Evolutionary conservation across 2,329 filamentous ascomycete genomes (phyloP).

Genomic region (Stachybotrys chlorohalonatus): DNA sequence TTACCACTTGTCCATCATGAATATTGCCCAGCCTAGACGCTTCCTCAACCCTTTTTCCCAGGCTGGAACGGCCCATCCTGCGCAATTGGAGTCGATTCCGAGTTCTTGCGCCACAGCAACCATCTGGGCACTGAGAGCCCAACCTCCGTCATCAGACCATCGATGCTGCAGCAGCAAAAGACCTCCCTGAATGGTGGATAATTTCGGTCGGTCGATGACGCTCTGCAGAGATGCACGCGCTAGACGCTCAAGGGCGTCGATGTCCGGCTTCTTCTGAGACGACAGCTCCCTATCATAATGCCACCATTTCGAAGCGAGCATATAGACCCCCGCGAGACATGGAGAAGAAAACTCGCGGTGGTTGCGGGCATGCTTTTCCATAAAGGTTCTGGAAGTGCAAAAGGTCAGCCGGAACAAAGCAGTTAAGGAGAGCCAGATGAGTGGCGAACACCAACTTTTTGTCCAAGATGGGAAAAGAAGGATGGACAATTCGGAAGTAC

Average conservation of each 20-base stretch:
- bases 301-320: constrained; percentile 47
- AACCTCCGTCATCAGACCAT: not conserved
- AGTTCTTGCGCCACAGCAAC: constrained; percentile 42
- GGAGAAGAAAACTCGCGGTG: constrained; percentile 43
- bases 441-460: constrained; percentile 26
- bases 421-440: not conserved
- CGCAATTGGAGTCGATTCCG: constrained; percentile 46
- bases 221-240: constrained; percentile 14
- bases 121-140: constrained; percentile 33
- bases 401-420: not conserved
- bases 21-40: constrained; percentile 50
- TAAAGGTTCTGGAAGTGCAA: constrained; percentile 23
- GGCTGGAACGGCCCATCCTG: constrained; percentile 44
- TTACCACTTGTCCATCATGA: constrained; percentile 51
- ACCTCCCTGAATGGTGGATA: constrained; percentile 18
- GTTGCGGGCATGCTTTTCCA: constrained; percentile 40
- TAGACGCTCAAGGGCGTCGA: constrained; percentile 11
- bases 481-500: constrained; percentile 51
- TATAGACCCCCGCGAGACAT: constrained; percentile 45
- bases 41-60: constrained; percentile 50
- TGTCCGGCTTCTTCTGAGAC: constrained; percentile 15
- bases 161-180: constrained; percentile 17
- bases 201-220: constrained; percentile 19
- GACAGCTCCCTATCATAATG: constrained; percentile 28
- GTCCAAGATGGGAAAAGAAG: constrained; percentile 42